These are phyloP conservation scores for Cicer yamashitae DNA, from an alignment of 306 rosid genomes.

Conservation along the genomic window DNA sequence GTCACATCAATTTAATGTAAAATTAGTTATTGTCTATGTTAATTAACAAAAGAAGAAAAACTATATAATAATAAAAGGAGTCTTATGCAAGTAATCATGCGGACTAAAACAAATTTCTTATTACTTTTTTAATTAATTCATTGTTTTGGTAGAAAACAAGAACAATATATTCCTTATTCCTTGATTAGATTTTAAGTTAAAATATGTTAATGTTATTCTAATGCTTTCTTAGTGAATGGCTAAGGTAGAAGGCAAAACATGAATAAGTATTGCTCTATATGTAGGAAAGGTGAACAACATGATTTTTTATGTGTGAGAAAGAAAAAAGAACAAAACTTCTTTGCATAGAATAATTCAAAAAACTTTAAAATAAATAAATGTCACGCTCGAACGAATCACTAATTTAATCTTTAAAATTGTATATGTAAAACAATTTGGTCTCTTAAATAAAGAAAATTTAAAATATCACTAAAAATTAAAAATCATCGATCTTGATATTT, in stretches of 20 bases:
- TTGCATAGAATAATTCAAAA: background rate
- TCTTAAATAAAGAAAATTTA: background rate
- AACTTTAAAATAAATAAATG: background rate
- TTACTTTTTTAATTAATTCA: background rate
- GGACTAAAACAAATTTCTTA: background rate
- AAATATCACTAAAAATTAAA: background rate
- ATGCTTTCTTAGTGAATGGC: slow-evolving; percentile 35
- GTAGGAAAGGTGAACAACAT: slow-evolving; percentile 17
- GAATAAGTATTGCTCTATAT: slow-evolving; percentile 26
- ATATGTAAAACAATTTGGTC: background rate
- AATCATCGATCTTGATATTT: background rate
- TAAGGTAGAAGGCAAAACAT: slow-evolving; percentile 25
- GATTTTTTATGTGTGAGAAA: background rate
- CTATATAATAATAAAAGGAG: background rate
- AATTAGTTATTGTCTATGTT: background rate
- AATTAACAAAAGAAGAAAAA: background rate
- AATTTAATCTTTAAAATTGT: background rate
- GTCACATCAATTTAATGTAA: slow-evolving; percentile 4
- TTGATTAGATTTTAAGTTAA: slow-evolving; percentile 43
- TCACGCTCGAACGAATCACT: background rate
- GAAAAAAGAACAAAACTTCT: background rate
- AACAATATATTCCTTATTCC: slow-evolving; percentile 42
- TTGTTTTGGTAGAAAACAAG: slow-evolving; percentile 24
- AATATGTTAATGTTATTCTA: slow-evolving; percentile 5
- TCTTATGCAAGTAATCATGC: background rate